phyloP scores from a whole-genome alignment of 352 stramenopile species.

The Nothophytophthora sp. region DNA sequence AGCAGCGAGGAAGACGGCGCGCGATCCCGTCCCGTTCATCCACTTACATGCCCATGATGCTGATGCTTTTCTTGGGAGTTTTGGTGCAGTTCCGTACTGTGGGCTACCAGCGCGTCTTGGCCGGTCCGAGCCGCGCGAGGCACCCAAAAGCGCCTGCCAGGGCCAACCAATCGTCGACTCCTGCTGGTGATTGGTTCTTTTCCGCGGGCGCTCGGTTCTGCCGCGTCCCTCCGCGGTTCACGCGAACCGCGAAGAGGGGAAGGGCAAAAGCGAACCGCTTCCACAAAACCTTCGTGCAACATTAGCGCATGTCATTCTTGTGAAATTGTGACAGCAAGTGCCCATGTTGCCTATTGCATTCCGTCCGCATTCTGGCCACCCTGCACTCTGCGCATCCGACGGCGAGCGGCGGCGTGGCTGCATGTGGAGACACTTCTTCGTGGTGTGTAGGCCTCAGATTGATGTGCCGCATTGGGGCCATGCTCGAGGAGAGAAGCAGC shows the following conservation, averaged over 20 bases:
- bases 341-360: background rate
- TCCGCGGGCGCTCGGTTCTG: constrained; percentile 29
- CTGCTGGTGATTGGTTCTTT: constrained; percentile 39
- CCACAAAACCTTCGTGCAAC: constrained; percentile 33
- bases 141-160: constrained; percentile 46
- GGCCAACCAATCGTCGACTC: constrained; percentile 74
- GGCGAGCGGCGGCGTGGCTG: background rate
- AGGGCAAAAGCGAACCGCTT: constrained; percentile 6
- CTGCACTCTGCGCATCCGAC: too few relatives aligned
- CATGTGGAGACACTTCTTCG: too few relatives aligned
- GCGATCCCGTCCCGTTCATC: constrained; percentile 8
- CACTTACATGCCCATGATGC: constrained; percentile 88
- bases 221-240: constrained; percentile 18
- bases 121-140: constrained; percentile 2
- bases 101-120: constrained; percentile 16
- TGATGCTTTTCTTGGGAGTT: constrained; percentile 69
- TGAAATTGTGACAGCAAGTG: background rate
- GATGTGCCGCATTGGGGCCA: too few relatives aligned
- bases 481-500: too few relatives aligned
- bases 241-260: constrained; percentile 28
- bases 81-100: constrained; percentile 89
- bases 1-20: too few relatives aligned
- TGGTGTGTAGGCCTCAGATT: too few relatives aligned
- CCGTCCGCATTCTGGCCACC: background rate
- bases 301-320: background rate